These are phyloP conservation scores for Yamadazyma endophytica DNA, from an alignment of 805 yeast genomes.

Conservation along the genomic window DNA sequence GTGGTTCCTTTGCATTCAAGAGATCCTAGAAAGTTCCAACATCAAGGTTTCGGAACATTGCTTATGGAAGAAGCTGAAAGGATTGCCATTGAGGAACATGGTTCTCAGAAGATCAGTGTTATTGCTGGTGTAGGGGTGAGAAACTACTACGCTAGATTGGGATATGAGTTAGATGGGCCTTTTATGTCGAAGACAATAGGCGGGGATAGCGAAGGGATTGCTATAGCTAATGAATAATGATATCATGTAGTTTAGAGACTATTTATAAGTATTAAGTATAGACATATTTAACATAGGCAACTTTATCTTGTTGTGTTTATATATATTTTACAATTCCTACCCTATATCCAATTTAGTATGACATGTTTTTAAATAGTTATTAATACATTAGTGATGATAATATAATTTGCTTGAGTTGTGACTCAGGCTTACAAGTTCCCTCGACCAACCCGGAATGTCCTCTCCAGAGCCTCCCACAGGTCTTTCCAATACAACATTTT, in stretches of 20 bases:
- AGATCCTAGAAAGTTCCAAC: slow-evolving; percentile 97
- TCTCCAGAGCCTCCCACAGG: slow-evolving; percentile 76
- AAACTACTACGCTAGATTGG: slow-evolving; percentile 88
- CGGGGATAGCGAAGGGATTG: slow-evolving; percentile 7
- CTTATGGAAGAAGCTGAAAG: slow-evolving; percentile 98
- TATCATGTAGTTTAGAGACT: neutral
- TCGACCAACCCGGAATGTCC: slow-evolving; percentile 89
- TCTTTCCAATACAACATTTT: slow-evolving; percentile 65
- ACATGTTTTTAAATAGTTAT: neutral
- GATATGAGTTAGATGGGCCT: slow-evolving; percentile 92
- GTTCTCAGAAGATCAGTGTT: slow-evolving; percentile 85
- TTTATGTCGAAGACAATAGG: slow-evolving; percentile 73
- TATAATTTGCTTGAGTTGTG: slow-evolving; percentile 3
- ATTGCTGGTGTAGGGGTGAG: slow-evolving; percentile 98
- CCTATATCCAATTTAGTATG: neutral
- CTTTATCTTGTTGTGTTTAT: neutral
- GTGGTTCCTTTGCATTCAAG: slow-evolving; percentile 95
- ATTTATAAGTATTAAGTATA: no score
- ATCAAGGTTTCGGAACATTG: slow-evolving; percentile 97
- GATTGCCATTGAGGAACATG: slow-evolving; percentile 93
- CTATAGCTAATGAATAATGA: slow-evolving; percentile 3
- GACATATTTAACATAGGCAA: neutral
- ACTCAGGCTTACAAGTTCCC: slow-evolving; percentile 41
- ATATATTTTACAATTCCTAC: neutral
- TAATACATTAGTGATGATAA: slow-evolving; percentile 5